Percentiles rank a stretch among this genome's conserved stretches.
phyloP scores from a whole-genome alignment of 2,329 filamentous ascomycete species.

The Talaromyces sp. region DNA sequence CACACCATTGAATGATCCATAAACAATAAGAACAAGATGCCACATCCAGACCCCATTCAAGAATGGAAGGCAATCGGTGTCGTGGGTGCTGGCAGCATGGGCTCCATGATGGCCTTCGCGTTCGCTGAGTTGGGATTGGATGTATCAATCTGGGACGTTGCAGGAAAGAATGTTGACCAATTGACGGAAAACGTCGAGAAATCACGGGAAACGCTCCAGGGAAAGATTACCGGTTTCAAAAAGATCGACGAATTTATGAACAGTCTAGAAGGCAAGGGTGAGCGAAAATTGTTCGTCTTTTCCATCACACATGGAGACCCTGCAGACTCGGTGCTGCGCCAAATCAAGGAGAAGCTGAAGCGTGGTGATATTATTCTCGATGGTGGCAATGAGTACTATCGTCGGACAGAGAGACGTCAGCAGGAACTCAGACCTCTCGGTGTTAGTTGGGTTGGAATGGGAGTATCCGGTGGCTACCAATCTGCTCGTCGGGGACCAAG shows the following conservation, averaged over 20 bases:
- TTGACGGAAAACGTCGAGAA: conserved; percentile 25
- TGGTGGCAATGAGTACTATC: conserved; percentile 64
- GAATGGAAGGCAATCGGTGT: conserved; percentile 38
- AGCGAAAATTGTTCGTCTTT: conserved; percentile 39
- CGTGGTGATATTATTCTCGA: conserved; percentile 65
- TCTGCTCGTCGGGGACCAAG: conserved; percentile 62
- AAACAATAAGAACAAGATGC: conserved; percentile 12
- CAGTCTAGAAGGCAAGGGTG: conserved; percentile 31
- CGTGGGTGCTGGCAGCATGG: conserved; percentile 42
- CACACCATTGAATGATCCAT: too few species aligned
- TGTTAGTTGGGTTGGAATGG: conserved; percentile 64
- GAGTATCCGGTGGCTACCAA: conserved; percentile 67
- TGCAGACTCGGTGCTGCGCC: conserved; percentile 34
- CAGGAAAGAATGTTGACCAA: conserved; percentile 33
- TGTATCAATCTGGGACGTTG: conserved; percentile 40
- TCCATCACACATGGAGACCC: conserved; percentile 40
- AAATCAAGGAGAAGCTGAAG: conserved; percentile 51
- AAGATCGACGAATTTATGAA: conserved; percentile 35
- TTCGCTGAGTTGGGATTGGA: conserved; percentile 39
- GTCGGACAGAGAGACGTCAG: conserved; percentile 61
- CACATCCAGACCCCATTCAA: conserved; percentile 22
- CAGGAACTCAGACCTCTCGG: conserved; percentile 54
- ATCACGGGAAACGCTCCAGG: conserved; percentile 24
- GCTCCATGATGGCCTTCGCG: conserved; percentile 42
- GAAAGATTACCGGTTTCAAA: conserved; percentile 33